Evolutionary conservation across 768 basidiomycete species (phyloP).

Genomic region (Termitomyces sp.): DNA sequence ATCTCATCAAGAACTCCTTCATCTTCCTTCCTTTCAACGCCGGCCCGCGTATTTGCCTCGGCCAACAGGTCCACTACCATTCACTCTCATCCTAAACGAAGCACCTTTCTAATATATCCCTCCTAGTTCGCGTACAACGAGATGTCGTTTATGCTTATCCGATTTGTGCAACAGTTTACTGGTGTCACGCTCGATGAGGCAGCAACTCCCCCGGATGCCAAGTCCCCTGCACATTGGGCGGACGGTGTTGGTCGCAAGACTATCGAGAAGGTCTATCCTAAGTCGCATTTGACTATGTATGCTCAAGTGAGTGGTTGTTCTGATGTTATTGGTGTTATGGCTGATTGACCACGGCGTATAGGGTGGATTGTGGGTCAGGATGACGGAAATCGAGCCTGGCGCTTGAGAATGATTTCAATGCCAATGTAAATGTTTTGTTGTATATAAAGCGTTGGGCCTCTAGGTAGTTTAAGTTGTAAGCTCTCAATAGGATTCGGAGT

Average conservation of each 20-base stretch:
- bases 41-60: conserved; percentile 56
- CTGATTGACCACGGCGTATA: conserved; percentile 13
- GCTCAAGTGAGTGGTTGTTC: conserved; percentile 29
- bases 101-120: neutral
- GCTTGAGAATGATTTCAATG: neutral
- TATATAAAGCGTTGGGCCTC: neutral
- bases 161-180: conserved; percentile 58
- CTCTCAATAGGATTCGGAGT: too few species aligned
- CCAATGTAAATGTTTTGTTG: neutral
- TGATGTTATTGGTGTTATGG: neutral
- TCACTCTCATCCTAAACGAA: neutral
- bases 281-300: conserved; percentile 55
- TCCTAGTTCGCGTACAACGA: conserved; percentile 54
- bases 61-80: conserved; percentile 42
- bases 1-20: conserved; percentile 60
- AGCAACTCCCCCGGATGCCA: conserved; percentile 41
- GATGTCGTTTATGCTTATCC: conserved; percentile 62
- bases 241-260: conserved; percentile 41
- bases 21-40: conserved; percentile 71
- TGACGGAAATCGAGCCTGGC: conserved; percentile 31
- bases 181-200: conserved; percentile 43
- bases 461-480: too few species aligned
- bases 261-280: conserved; percentile 48
- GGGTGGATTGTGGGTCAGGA: conserved; percentile 55
- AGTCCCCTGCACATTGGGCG: conserved; percentile 47